Evolutionary conservation across 345 rosid species (phyloP).

Genomic region (Syzygium grande): DNA sequence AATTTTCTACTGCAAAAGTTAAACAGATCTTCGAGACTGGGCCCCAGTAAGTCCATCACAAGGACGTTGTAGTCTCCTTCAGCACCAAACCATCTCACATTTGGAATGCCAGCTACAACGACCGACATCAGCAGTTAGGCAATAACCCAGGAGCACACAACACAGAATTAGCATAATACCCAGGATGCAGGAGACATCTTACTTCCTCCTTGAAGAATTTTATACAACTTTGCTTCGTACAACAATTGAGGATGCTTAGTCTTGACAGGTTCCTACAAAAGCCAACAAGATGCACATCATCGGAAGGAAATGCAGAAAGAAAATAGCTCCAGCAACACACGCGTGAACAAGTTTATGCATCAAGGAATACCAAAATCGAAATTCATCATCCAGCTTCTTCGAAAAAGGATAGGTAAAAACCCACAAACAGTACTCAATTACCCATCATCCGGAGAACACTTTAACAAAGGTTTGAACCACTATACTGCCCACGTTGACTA

Average conservation of each 20-base stretch:
- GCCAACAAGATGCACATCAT: background rate
- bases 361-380: background rate
- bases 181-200: slow-evolving; percentile 1
- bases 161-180: background rate
- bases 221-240: slow-evolving; percentile 81
- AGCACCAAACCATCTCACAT: slow-evolving; percentile 74
- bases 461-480: background rate
- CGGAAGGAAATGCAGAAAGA: background rate
- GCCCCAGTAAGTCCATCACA: slow-evolving; percentile 84
- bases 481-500: background rate
- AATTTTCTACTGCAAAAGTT: slow-evolving; percentile 82
- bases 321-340: background rate
- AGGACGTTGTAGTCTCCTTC: slow-evolving; percentile 88
- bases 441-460: background rate
- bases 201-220: slow-evolving; percentile 96
- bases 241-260: slow-evolving; percentile 90
- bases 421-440: background rate
- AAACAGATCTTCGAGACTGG: slow-evolving; percentile 91
- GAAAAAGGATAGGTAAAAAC: background rate
- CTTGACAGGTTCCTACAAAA: slow-evolving; percentile 68
- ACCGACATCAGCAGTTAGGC: background rate
- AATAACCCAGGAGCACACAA: background rate
- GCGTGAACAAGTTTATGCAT: background rate
- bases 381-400: background rate
- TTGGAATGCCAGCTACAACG: slow-evolving; percentile 73